A percentile compares a stretch with the other conserved stretches of the same genome.
Conservation (phyloP, 495 filamentous ascomycete genomes). For the Lophium mytilinum region DNA sequence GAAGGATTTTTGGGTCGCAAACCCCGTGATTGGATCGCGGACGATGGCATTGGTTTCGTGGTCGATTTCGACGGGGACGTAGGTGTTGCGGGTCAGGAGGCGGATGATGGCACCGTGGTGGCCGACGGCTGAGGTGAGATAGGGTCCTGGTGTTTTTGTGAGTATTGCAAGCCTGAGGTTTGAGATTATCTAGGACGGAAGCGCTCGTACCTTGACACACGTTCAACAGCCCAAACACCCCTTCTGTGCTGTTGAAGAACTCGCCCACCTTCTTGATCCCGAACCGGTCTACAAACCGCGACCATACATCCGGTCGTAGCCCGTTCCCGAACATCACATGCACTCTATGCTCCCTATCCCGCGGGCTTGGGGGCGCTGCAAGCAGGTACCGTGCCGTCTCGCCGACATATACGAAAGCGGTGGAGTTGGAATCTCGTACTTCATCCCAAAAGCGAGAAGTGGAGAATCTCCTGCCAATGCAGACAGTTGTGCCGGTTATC, state of each 20-base stretch:
- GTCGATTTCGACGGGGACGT: constrained; percentile 62
- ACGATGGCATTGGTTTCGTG: constrained; percentile 55
- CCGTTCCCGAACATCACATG: constrained; percentile 70
- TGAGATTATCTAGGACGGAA: neutral
- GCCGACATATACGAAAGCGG: constrained; percentile 73
- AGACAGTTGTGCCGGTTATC: constrained; percentile 51
- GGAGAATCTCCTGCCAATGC: constrained; percentile 63
- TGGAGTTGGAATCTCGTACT: constrained; percentile 57
- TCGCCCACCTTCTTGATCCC: constrained; percentile 29
- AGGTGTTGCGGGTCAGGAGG: constrained; percentile 40
- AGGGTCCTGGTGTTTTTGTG: constrained; percentile 44
- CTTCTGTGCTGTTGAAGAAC: constrained; percentile 38
- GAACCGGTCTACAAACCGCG: constrained; percentile 50
- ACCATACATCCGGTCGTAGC: constrained; percentile 70
- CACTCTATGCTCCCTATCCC: constrained; percentile 58
- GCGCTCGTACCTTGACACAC: constrained; percentile 16
- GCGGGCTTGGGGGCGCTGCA: constrained; percentile 53
- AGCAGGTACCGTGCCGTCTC: constrained; percentile 73
- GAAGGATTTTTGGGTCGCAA: constrained; percentile 53
- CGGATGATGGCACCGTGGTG: constrained; percentile 60
- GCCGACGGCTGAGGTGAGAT: constrained; percentile 55
- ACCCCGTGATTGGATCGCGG: constrained; percentile 58
- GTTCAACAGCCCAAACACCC: constrained; percentile 30
- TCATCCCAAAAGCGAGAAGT: constrained; percentile 68
- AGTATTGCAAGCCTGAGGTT: neutral